Evolutionary conservation across 805 yeast genomes (phyloP).

Genomic region (Danielozyma ontarioensis): DNA sequence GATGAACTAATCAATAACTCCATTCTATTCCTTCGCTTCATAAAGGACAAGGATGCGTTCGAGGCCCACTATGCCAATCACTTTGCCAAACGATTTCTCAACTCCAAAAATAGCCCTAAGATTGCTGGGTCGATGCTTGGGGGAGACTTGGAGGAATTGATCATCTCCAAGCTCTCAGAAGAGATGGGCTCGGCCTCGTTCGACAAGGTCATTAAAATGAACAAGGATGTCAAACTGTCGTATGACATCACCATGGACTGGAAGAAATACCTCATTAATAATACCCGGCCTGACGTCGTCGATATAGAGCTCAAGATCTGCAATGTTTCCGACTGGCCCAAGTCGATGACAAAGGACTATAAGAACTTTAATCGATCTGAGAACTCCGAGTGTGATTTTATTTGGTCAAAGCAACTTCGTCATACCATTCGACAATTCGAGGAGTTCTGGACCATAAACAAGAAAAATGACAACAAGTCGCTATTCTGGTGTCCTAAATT

Average conservation of each 20-base stretch:
- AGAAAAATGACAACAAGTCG: conserved; percentile 37
- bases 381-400: conserved; percentile 14
- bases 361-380: conserved; percentile 20
- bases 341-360: conserved; percentile 41
- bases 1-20: conserved; percentile 48
- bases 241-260: conserved; percentile 35
- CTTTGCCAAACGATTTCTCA: conserved; percentile 68
- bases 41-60: conserved; percentile 80
- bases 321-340: conserved; percentile 42
- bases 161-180: conserved; percentile 62
- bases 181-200: conserved; percentile 80
- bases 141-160: conserved; percentile 63
- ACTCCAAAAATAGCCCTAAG: conserved; percentile 23
- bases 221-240: conserved; percentile 62
- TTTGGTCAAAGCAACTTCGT: conserved; percentile 38
- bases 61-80: conserved; percentile 82
- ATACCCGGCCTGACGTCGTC: conserved; percentile 10
- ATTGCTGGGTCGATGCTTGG: conserved; percentile 18
- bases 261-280: conserved; percentile 17
- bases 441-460: conserved; percentile 36
- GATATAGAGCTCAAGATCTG: conserved; percentile 40
- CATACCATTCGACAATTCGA: conserved; percentile 33
- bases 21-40: conserved; percentile 57
- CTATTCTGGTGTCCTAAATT: conserved; percentile 74
- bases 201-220: conserved; percentile 79